Evolutionary conservation across 2,329 filamentous ascomycete genomes (phyloP), one percentile per base, ranked within the genome.

Genomic region (Leptographium wingfieldii): DNA sequence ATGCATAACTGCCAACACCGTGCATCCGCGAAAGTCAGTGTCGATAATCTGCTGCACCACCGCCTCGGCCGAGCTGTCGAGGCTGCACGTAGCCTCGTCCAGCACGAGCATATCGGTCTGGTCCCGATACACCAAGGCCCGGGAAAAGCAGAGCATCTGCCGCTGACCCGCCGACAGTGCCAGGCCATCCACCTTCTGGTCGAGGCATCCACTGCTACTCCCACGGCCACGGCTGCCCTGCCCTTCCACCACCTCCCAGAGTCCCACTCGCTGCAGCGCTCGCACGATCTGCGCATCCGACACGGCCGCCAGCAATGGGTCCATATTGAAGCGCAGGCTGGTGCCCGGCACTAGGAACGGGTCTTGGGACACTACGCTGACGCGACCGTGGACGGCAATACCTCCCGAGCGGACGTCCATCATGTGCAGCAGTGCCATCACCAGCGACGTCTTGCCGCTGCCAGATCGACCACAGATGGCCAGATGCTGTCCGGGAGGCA

Each of bases 341-440:
- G 69, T 77, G 1, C 76, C 78, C 1, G 73, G 72, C 5, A 82
- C 67, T 25, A 80, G 73, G 60, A 80, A 75, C 0, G 77, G 71
- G 54, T 82, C 78, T 68, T 83, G 80, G 0, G 80, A 74, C 1
- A 81, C 67, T 1, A 72, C 72, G 35, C 75, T 74, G 7, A 82
- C 67, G 1, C 67, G 60, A 0, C 46, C 27, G 49, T 19, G 49
- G 1, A 31, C 25, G 27, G 49, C 27, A 7, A 27, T 55, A 46
- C 53, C 35, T 10, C 56, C 56, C 25, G 27, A 19, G 29, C 56
- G 56, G n/a, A 58, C 12, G 5, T 48, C 25, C 56, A 58, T 9
- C 56, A 58, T 52, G 22, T 22, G 22, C 22, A 22, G 22, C 22
- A 22, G 22, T 22, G 22, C 12, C 29, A 58, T 46, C 14, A 58